phyloP scores from a whole-genome alignment of 345 rosid genomes.

The Anastatica hierochuntica region DNA sequence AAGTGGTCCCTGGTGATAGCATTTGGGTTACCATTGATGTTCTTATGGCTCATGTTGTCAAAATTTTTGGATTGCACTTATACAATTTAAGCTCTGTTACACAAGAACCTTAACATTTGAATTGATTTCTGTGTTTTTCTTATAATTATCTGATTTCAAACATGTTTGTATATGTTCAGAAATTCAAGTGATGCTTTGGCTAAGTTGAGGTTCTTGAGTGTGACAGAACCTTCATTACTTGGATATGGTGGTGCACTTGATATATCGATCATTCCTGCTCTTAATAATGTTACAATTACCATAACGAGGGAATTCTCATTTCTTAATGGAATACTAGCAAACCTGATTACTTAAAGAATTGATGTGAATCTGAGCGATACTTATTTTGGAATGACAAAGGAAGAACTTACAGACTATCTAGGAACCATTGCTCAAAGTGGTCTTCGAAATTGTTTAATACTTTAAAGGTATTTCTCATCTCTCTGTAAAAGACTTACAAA shows the following conservation, averaged over 20 bases:
- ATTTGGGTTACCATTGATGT: constrained; percentile 87
- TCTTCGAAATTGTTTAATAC: constrained; percentile 91
- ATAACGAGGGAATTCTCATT: constrained; percentile 26
- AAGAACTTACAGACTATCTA: constrained; percentile 89
- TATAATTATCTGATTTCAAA: too few species aligned
- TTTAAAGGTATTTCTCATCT: constrained; percentile 45
- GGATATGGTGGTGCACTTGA: constrained; percentile 84
- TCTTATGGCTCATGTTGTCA: constrained; percentile 93
- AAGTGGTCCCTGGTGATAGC: constrained; percentile 79
- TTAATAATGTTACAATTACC: constrained; percentile 78
- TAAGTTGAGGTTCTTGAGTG: constrained; percentile 88
- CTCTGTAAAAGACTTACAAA: too few species aligned
- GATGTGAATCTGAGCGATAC: constrained; percentile 47
- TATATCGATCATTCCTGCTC: constrained; percentile 80
- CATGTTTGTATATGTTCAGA: constrained; percentile 34
- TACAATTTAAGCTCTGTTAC: too few species aligned
- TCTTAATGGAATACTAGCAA: background rate
- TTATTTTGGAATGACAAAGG: constrained; percentile 99
- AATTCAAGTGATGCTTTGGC: constrained; percentile 99
- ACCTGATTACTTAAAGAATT: too few species aligned
- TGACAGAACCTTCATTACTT: constrained; percentile 83
- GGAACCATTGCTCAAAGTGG: constrained; percentile 99
- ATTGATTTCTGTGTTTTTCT: too few species aligned
- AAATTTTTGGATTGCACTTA: too few species aligned
- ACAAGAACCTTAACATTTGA: too few species aligned